Percentiles rank a stretch among this genome's conserved stretches.
Evolutionary conservation across 495 filamentous ascomycete genomes (phyloP).

Genomic region (Aspergillus egyptiacus): DNA sequence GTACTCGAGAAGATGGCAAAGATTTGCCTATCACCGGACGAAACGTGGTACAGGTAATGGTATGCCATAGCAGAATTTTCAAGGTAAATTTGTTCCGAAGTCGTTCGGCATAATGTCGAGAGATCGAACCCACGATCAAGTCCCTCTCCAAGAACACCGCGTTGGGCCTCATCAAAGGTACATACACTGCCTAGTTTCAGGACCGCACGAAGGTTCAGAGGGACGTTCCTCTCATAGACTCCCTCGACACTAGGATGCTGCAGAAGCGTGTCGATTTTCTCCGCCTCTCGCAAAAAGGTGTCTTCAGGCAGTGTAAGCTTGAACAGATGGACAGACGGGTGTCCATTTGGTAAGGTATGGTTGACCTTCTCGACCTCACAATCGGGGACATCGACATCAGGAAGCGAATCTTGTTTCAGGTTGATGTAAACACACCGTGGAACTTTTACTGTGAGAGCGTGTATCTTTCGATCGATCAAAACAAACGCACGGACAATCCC

Average conservation of each 20-base stretch:
- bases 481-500: constrained; percentile 87
- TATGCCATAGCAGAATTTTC: constrained; percentile 63
- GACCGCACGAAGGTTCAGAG: constrained; percentile 74
- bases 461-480: constrained; percentile 86
- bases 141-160: constrained; percentile 86
- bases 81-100: constrained; percentile 67
- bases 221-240: constrained; percentile 90
- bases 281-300: constrained; percentile 71
- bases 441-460: constrained; percentile 81
- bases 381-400: constrained; percentile 81
- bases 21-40: constrained; percentile 82
- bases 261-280: constrained; percentile 75
- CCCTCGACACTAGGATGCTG: constrained; percentile 93
- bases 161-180: constrained; percentile 87
- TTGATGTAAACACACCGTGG: constrained; percentile 88
- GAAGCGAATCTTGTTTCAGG: constrained; percentile 75
- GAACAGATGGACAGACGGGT: constrained; percentile 89
- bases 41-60: constrained; percentile 87
- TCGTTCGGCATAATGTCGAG: constrained; percentile 59
- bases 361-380: constrained; percentile 87
- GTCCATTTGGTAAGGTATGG: constrained; percentile 89
- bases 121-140: constrained; percentile 93
- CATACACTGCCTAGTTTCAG: constrained; percentile 88
- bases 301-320: constrained; percentile 87
- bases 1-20: constrained; percentile 89